A percentile compares a stretch with the other conserved stretches of the same genome.
These are phyloP conservation scores for Ceraceosorus guamensis DNA, from an alignment of 1,284 basidiomycete species.

Conservation along the genomic window DNA sequence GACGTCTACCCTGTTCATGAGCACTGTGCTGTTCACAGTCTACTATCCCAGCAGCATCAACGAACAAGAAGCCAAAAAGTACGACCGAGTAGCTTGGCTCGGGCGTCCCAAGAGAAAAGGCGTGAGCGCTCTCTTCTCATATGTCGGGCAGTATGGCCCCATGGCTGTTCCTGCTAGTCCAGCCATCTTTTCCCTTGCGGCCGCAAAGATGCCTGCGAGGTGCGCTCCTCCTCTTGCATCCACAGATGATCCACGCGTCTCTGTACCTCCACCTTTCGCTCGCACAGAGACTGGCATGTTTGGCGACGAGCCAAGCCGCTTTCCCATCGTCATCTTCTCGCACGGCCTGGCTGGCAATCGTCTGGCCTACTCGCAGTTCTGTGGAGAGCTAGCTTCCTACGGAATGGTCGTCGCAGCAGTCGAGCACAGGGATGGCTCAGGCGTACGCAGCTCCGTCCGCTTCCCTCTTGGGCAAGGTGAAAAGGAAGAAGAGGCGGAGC, in stretches of 20 bases:
- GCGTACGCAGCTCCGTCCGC: too few species aligned
- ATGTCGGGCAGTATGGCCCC: constrained; percentile 36
- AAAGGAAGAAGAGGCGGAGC: neutral
- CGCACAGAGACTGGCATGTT: constrained; percentile 17
- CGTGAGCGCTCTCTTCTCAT: constrained; percentile 17
- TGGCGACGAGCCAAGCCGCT: constrained; percentile 17
- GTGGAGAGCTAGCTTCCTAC: constrained; percentile 33
- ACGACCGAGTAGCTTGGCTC: constrained; percentile 25
- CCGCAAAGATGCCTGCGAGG: constrained; percentile 16
- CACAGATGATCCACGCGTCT: constrained; percentile 13
- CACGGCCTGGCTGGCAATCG: constrained; percentile 40
- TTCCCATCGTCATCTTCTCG: constrained; percentile 37
- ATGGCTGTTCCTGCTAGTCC: constrained; percentile 26
- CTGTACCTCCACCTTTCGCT: constrained; percentile 6
- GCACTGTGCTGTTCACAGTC: constrained; percentile 36
- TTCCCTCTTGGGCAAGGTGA: neutral
- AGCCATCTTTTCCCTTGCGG: constrained; percentile 18
- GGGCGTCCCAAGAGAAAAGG: constrained; percentile 27
- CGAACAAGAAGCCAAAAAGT: constrained; percentile 12
- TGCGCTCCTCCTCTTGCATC: constrained; percentile 27
- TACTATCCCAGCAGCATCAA: constrained; percentile 26
- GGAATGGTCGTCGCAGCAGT: constrained; percentile 51
- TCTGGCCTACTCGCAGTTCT: constrained; percentile 36
- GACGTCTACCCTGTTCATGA: constrained; percentile 28
- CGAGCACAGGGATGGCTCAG: too few species aligned